Base-by-base conservation (phyloP, 202 grass and related monocot genomes). In the Dendrocalamus latiflorus region DNA sequence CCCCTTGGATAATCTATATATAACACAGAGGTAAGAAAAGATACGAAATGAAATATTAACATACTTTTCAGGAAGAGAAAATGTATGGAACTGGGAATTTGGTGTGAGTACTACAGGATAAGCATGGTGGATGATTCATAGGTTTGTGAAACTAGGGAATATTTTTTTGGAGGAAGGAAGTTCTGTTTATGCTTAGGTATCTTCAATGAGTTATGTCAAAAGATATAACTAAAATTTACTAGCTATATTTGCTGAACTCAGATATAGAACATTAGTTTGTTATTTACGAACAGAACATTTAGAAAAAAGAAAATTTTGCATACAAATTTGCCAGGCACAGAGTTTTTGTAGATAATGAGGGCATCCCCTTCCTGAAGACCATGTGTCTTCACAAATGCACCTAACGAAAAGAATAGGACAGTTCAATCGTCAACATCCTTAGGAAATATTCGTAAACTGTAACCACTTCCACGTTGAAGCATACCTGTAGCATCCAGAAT, bases 401-500 rank as follows among this genome's bases (percentile, higher is more conserved):
- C 95, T 98, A 81, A 30, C 38, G 65, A 74, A 74, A 55, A 81
- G 22, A 73, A 72, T 70, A 38, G 16, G 18, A 28, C 2, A 61
- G 57, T 49, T 72, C 44, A 55, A 81, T 38, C 24, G 43, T 79
- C 15, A 84, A 75, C 51, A 24, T 47, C 30, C 51, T 21, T 4
- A 8, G 41, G 39, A 63, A 72, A 44, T 44, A 89, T 75, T 37
- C 13, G 0, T 20, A 51, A n/a, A 67, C 6, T 17, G 44, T 28
- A 80, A 79, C 60, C 9, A 37, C 38, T 51, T 70, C 45, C 18
- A 26, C 12, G 14, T 22, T 71, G 22, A 51, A 75, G 68, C 81
- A 75, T 88, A 97, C 94, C 90, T 89, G 92, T 85, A 83, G 89
- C 83, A 89, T 97, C 94, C 65, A 97, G 84, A 77, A 97, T 91